phyloP scores from a whole-genome alignment of 768 basidiomycete species.

The Fomitopsis serialis region DNA sequence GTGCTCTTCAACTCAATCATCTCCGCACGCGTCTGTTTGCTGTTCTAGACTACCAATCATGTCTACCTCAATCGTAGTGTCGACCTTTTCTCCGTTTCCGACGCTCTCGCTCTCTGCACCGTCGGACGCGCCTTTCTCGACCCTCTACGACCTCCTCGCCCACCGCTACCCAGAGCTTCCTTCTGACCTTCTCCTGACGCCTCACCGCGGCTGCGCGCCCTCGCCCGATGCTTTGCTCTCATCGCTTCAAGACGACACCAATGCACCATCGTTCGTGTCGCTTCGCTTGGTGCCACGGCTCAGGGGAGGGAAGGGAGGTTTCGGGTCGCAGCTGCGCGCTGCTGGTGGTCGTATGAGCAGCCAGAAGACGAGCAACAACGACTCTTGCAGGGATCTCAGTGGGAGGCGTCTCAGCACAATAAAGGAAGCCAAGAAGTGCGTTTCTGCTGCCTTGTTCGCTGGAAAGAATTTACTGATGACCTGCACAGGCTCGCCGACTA shows the following conservation, averaged over 20 bases:
- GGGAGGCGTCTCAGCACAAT: slow-evolving; percentile 89
- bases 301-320: slow-evolving; percentile 93
- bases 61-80: slow-evolving; percentile 50
- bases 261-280: slow-evolving; percentile 39
- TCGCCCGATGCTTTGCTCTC: slow-evolving; percentile 29
- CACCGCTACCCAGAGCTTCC: slow-evolving; percentile 46
- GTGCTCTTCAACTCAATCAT: no score
- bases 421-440: slow-evolving; percentile 92
- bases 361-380: slow-evolving; percentile 92
- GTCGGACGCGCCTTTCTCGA: slow-evolving; percentile 32
- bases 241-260: slow-evolving; percentile 23
- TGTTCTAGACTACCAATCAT: slow-evolving; percentile 22
- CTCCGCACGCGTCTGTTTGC: no score
- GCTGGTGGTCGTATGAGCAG: slow-evolving; percentile 97
- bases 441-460: slow-evolving; percentile 3
- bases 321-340: slow-evolving; percentile 92
- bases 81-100: slow-evolving; percentile 57
- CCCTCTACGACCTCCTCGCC: slow-evolving; percentile 38
- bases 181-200: slow-evolving; percentile 36
- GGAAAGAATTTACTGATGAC: neutral
- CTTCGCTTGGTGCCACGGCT: slow-evolving; percentile 73
- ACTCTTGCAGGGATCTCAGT: slow-evolving; percentile 89
- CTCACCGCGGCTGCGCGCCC: slow-evolving; percentile 30
- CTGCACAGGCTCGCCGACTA: slow-evolving; percentile 69
- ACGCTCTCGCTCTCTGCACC: slow-evolving; percentile 45